These are phyloP conservation scores for Aspergillus quadricinctus DNA, from an alignment of 2,329 filamentous ascomycete species.

Conservation along the genomic window DNA sequence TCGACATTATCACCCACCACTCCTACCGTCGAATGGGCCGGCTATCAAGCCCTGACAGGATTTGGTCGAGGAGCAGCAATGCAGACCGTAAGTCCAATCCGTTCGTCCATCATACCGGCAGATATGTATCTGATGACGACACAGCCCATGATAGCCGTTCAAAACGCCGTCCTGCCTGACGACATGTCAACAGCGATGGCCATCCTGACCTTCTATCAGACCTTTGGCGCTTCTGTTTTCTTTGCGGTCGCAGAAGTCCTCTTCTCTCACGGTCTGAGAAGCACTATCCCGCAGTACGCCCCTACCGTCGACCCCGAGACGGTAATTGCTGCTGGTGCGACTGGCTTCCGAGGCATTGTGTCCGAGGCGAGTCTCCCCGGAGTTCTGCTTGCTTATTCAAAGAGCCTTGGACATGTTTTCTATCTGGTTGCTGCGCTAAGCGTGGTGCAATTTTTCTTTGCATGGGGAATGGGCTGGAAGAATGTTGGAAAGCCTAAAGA, in stretches of 20 bases:
- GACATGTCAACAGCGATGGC: constrained; percentile 40
- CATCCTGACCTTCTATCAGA: constrained; percentile 38
- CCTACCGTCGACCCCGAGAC: constrained; percentile 30
- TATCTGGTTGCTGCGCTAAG: constrained; percentile 19
- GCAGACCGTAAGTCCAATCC: constrained; percentile 18
- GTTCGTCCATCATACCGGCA: neutral
- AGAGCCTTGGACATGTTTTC: constrained; percentile 21
- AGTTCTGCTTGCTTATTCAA: constrained; percentile 30
- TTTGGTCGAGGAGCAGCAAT: constrained; percentile 36
- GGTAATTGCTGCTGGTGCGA: constrained; percentile 43
- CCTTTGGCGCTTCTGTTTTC: constrained; percentile 46
- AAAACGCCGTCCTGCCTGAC: constrained; percentile 31
- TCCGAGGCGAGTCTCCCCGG: constrained; percentile 20
- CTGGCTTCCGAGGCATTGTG: constrained; percentile 38
- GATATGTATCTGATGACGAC: neutral
- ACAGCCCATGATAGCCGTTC: constrained; percentile 39
- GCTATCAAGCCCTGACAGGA: constrained; percentile 46
- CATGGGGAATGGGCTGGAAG: constrained; percentile 27
- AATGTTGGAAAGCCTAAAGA: constrained; percentile 17
- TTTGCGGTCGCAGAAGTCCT: constrained; percentile 51
- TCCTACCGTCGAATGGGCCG: constrained; percentile 41
- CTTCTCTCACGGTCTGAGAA: constrained; percentile 41
- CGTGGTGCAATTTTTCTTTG: constrained; percentile 10
- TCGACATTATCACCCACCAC: constrained; percentile 38
- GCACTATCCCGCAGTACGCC: constrained; percentile 27